Base-by-base conservation (phyloP, 176 grass and related monocot genomes). In the Typha latifolia region DNA sequence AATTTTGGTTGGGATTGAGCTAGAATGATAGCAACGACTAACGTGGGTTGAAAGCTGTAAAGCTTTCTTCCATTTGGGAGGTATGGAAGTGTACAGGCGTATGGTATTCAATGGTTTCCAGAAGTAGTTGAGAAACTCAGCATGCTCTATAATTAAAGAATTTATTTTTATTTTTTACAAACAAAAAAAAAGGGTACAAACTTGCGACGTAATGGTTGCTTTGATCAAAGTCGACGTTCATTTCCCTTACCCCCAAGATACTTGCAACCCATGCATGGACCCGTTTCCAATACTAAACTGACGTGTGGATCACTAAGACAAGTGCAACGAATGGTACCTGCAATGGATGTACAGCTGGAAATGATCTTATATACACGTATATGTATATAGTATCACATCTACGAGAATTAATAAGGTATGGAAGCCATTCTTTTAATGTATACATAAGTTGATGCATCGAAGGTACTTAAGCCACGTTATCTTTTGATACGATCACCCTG, bases 41-140 rank as follows among this genome's bases (percentile, higher is more conserved):
- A 22, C 18, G 53, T 59, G 53, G 53, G 9, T 59, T 59, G 53
- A 19, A 59, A 57, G n/a, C 53, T 57, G 53, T 57, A 57, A 57
- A 57, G 53, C 20, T 57, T 4, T 57, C 53, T 57, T 57, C 18
- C 18, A n/a, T 59, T 21, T 19, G 16, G 18, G 53, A 59, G 53
- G 53, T 59, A 59, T 59, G 53, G 53, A 59, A 21, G 53, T 6
- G 51, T 14, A 14, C 14, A 53, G 51, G 51, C 15, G 1, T 55
- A 55, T 4, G 5, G 53, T 14, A 59, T 59, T 59, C 53, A 59
- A 59, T 59, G 18, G 6, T 19, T 59, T 21, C 5, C 18, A 21
- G 18, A 59, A 21, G n/a, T 11, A 59, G 53, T 59, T 59, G 53
- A 2, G n/a, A 59, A 19, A 16, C 9, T 16, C 18, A 59, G 9